Percentiles rank a stretch among this genome's conserved stretches.
Evolutionary conservation across 345 rosid species (phyloP).

Genomic region (Eucalyptus polyanthemos): DNA sequence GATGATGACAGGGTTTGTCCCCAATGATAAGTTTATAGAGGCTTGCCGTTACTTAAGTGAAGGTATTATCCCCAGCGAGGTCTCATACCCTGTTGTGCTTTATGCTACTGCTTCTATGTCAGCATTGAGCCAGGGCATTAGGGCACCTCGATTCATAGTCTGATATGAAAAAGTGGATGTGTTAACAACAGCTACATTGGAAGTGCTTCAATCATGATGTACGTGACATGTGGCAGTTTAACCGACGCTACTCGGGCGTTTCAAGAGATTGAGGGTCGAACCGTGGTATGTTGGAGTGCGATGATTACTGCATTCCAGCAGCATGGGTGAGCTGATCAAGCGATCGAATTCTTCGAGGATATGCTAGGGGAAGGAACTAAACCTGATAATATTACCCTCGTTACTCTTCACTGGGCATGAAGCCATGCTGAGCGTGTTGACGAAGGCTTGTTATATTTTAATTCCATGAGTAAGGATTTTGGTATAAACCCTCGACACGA

Average conservation of each 20-base stretch:
- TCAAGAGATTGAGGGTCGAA: conserved; percentile 11
- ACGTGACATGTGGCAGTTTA: conserved; percentile 20
- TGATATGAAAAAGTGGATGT: conserved; percentile 15
- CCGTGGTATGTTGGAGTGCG: conserved; percentile 29
- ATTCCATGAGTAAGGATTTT: conserved; percentile 15
- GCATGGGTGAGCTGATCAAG: conserved; percentile 20
- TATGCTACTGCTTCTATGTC: conserved; percentile 23
- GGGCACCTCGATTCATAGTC: conserved; percentile 20
- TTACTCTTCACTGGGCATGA: conserved; percentile 25
- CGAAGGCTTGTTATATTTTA: conserved; percentile 22
- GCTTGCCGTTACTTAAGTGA: conserved; percentile 16
- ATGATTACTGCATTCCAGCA: conserved; percentile 29
- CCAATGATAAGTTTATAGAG: conserved; percentile 4
- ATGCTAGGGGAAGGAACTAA: conserved; percentile 17
- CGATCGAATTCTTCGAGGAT: conserved; percentile 12
- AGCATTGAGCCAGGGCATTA: conserved; percentile 15
- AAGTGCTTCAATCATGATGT: conserved; percentile 20
- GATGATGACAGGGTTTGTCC: conserved; percentile 18
- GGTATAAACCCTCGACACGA: conserved; percentile 19
- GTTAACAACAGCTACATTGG: conserved; percentile 1
- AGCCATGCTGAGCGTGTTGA: conserved; percentile 20
- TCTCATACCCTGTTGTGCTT: conserved; percentile 14
- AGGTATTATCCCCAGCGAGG: conserved; percentile 19
- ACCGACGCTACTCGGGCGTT: conserved; percentile 10
- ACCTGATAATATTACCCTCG: conserved; percentile 17